phyloP scores from a whole-genome alignment of 192 early-diverging fungal genomes.

The Backusella westeae region DNA sequence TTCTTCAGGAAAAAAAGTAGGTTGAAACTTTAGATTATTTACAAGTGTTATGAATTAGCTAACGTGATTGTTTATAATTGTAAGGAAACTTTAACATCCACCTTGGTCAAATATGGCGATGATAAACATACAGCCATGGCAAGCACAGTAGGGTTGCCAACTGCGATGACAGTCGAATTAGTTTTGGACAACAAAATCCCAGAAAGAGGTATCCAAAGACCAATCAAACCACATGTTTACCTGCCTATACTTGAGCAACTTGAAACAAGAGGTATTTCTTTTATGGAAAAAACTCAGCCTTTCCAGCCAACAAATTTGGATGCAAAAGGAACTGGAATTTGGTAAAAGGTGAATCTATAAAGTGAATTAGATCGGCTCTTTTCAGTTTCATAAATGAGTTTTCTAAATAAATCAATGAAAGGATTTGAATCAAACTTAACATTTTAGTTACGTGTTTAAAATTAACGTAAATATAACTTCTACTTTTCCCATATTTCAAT shows the following conservation, averaged over 20 bases:
- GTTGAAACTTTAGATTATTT: not conserved
- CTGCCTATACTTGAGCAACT: slow-evolving; percentile 66
- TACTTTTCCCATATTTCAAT: not conserved
- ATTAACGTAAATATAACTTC: not conserved
- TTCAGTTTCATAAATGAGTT: not conserved
- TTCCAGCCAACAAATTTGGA: slow-evolving; percentile 5
- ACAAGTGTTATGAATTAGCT: not conserved
- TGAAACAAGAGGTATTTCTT: slow-evolving; percentile 58
- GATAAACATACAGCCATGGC: slow-evolving; percentile 79
- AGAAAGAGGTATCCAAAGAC: slow-evolving; percentile 63
- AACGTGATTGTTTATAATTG: not conserved
- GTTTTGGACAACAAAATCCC: slow-evolving; percentile 52
- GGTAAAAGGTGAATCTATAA: not conserved
- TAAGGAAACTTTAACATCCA: slow-evolving; percentile 63
- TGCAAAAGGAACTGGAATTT: slow-evolving; percentile 26
- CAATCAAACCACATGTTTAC: slow-evolving; percentile 69
- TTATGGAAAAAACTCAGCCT: slow-evolving; percentile 49
- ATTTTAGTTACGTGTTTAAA: not conserved
- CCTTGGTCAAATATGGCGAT: slow-evolving; percentile 65
- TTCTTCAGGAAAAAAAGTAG: slow-evolving; percentile 56
- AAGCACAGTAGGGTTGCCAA: slow-evolving; percentile 76
- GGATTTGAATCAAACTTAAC: not conserved
- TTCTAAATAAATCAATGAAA: not conserved
- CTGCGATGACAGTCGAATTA: slow-evolving; percentile 74
- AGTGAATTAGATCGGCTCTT: not conserved